Percentiles rank a stretch among this genome's conserved stretches.
These are phyloP conservation scores for Agrocybe pediades DNA, from an alignment of 768 basidiomycete species.

Conservation along the genomic window DNA sequence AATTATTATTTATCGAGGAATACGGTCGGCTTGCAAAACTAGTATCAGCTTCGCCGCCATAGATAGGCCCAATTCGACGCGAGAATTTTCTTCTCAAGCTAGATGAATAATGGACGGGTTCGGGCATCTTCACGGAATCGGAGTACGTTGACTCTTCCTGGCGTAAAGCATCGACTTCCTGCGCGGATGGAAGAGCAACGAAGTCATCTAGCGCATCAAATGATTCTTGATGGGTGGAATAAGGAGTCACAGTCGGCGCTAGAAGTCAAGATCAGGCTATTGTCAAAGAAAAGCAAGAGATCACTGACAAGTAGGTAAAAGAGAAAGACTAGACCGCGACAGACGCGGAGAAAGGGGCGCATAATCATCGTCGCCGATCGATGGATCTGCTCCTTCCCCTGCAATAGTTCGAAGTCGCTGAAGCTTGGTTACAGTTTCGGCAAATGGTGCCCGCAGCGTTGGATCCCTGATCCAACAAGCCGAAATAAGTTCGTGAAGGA, in stretches of 20 bases:
- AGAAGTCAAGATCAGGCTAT: background rate
- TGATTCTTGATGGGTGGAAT: constrained; percentile 10
- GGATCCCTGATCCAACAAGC: constrained; percentile 61
- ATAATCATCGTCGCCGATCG: constrained; percentile 14
- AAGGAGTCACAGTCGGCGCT: constrained; percentile 21
- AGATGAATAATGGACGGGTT: constrained; percentile 9
- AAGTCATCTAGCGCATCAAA: constrained; percentile 21
- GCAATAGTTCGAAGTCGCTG: constrained; percentile 39
- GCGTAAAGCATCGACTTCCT: constrained; percentile 22
- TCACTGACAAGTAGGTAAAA: constrained; percentile 20
- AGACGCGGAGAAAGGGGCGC: constrained; percentile 15
- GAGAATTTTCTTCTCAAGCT: constrained; percentile 14
- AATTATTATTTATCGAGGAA: constrained; percentile 34
- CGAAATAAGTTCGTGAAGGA: constrained; percentile 43
- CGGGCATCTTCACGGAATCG: constrained; percentile 13
- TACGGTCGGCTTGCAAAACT: constrained; percentile 29
- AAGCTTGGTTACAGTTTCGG: constrained; percentile 45
- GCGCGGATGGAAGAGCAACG: constrained; percentile 21
- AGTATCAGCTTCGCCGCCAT: constrained; percentile 22
- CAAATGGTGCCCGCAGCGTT: constrained; percentile 52
- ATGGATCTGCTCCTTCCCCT: constrained; percentile 23
- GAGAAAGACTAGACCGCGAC: constrained; percentile 19
- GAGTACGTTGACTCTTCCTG: constrained; percentile 20
- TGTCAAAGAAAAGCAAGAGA: background rate
- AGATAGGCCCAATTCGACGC: constrained; percentile 24